These are phyloP conservation scores for Pythium pectinolyticum DNA, from an alignment of 352 stramenopile species.

Conservation along the genomic window DNA sequence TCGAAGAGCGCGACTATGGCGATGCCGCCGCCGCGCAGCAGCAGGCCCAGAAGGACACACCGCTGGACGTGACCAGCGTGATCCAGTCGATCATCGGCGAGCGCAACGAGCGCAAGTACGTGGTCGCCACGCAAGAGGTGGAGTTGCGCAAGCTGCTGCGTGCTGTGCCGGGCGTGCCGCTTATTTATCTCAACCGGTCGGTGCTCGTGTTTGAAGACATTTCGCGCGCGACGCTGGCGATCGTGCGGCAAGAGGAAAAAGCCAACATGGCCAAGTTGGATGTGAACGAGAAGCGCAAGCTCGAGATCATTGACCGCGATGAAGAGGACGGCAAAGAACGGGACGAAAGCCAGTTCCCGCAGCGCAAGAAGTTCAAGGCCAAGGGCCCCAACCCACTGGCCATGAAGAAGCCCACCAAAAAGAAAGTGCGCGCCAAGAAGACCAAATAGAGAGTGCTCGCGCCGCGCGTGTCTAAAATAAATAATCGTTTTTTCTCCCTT, in stretches of 20 bases:
- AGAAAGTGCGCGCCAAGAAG: constrained; percentile 82
- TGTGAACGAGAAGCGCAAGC: constrained; percentile 74
- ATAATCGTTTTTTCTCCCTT: not conserved
- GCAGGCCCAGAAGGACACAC: constrained; percentile 13
- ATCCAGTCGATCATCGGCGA: constrained; percentile 63
- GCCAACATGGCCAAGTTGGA: constrained; percentile 67
- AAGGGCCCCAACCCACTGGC: constrained; percentile 79
- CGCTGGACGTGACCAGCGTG: constrained; percentile 52
- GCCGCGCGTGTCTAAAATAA: not conserved
- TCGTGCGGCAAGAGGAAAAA: constrained; percentile 81
- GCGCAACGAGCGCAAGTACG: constrained; percentile 79
- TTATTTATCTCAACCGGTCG: constrained; percentile 87
- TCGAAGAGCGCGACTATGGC: constrained; percentile 40
- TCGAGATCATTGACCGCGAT: constrained; percentile 44
- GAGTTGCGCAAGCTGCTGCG: constrained; percentile 78
- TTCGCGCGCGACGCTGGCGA: constrained; percentile 68
- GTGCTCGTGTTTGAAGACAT: constrained; percentile 89
- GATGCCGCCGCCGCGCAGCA: constrained; percentile 19
- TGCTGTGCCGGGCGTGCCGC: constrained; percentile 63
- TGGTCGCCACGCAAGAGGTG: constrained; percentile 85
- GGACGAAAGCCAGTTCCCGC: constrained; percentile 21
- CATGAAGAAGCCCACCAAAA: constrained; percentile 72
- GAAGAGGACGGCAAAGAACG: constrained; percentile 10
- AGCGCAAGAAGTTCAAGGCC: constrained; percentile 51
- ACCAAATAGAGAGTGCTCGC: constrained; percentile 35